Base-by-base conservation (phyloP, 306 rosid species). In the Medicago arabica region DNA sequence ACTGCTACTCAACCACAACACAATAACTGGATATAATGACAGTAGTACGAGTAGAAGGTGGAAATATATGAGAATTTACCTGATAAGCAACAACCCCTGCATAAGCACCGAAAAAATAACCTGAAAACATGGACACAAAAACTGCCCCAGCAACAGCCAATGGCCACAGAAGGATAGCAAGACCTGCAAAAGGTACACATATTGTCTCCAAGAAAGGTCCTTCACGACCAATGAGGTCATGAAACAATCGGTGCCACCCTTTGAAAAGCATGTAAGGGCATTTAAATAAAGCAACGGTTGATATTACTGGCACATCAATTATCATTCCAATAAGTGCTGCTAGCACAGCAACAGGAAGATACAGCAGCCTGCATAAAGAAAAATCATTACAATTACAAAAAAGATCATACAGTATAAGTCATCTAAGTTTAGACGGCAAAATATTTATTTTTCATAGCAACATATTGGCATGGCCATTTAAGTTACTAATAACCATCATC, bases 181-280 rank as follows among this genome's bases (percentile, higher is more conserved):
- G 99, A 72, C 99, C 99, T 0, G 99, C 99, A 75, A 96, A 87
- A 53, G 99, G 99, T 36, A 96, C 98, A 53, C 99, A 96, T 75
- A 96, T 96, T 23, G 98, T 90, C 83, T 96, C 99, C 86, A 92
- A 84, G 96, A 96, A 96, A 76, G 99, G 99, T 66, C 99, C 99
- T 86, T 96, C 99, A 8, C 99, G 98, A 55, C 99, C 99, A 28
- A 96, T 76, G 66, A 96, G 99, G 80, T 96, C 99, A 63, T 90
- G 96, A 88, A 96, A 90, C 89, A 96, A 85, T 73, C 98, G 90
- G 31, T 88, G 85, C 98, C 98, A 96, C 58, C 99, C 99, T 80
- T 89, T 96, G 66, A 88, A 79, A 75, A 96, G 96, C 99, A 96
- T 96, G 89, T 80, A 90, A 54, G 89, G 86, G 75, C 91, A 74